These are phyloP conservation scores for Actinidia polygama DNA, from an alignment of 179 eudicot genomes.

Conservation along the genomic window DNA sequence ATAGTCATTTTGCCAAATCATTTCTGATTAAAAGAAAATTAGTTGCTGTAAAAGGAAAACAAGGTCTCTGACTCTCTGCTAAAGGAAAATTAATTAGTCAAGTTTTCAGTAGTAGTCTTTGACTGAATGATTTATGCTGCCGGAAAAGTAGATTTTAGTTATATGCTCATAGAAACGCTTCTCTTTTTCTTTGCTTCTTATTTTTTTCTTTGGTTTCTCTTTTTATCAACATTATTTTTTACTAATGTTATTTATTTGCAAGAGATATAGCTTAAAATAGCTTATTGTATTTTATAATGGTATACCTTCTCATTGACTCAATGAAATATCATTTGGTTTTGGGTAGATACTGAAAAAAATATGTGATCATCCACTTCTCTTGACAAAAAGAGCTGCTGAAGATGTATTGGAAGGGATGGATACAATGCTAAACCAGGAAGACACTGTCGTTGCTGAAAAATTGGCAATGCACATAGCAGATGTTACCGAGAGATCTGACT, in stretches of 20 bases:
- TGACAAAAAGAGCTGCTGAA: constrained; percentile 97
- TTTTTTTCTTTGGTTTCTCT: background rate
- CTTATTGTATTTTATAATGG: background rate
- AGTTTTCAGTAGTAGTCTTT: too few relatives aligned
- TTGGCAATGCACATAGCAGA: constrained; percentile 88
- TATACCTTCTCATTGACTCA: background rate
- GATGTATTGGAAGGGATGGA: constrained; percentile 98
- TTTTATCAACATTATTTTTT: background rate
- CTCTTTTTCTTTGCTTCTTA: too few relatives aligned
- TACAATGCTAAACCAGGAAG: constrained; percentile 65
- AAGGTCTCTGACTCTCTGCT: too few relatives aligned
- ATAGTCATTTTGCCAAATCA: background rate
- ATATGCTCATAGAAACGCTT: too few relatives aligned
- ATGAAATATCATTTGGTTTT: constrained; percentile 1
- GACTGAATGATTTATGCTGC: too few relatives aligned
- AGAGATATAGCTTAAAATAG: background rate
- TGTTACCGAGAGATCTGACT: constrained; percentile 54
- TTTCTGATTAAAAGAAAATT: background rate
- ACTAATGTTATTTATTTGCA: background rate
- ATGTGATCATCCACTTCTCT: constrained; percentile 95
- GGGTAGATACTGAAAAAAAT: constrained; percentile 94
- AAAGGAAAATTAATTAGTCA: too few relatives aligned
- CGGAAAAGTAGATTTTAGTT: too few relatives aligned
- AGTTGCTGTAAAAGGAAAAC: background rate
- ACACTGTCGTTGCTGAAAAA: constrained; percentile 79